Conservation (phyloP, 192 early-diverging fungal species). For the Coemansia sp. region DNA sequence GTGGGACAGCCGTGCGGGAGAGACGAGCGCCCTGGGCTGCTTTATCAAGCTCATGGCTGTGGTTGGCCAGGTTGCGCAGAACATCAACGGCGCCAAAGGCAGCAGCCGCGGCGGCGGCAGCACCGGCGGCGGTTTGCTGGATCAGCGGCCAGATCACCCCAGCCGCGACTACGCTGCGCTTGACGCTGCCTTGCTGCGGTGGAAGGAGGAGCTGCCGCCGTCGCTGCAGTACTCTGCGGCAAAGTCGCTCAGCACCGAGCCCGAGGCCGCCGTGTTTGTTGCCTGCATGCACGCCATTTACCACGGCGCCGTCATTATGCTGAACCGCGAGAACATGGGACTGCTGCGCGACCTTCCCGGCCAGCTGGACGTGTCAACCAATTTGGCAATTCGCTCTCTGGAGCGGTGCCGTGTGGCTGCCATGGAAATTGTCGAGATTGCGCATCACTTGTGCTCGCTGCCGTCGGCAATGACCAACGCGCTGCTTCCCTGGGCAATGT, state of each 20-base stretch:
- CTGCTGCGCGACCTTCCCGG: conserved; percentile 32
- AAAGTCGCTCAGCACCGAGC: conserved; percentile 7
- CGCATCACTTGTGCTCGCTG: conserved; percentile 40
- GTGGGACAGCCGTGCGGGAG: conserved; percentile 23
- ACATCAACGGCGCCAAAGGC: conserved; percentile 31
- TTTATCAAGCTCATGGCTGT: conserved; percentile 52
- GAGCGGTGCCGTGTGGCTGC: conserved; percentile 47
- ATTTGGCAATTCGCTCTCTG: conserved; percentile 42
- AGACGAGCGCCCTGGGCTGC: conserved; percentile 28
- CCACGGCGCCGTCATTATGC: conserved; percentile 44
- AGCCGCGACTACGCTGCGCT: conserved; percentile 14
- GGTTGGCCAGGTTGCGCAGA: conserved; percentile 45
- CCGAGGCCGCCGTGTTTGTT: conserved; percentile 36
- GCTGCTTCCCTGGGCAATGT: conserved; percentile 49
- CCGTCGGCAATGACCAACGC: conserved; percentile 46
- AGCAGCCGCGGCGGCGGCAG: not conserved
- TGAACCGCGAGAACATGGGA: conserved; percentile 52
- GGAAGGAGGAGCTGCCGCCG: conserved; percentile 47
- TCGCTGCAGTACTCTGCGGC: conserved; percentile 27
- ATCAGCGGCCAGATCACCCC: conserved; percentile 4
- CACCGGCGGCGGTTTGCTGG: not conserved
- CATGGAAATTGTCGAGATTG: conserved; percentile 48
- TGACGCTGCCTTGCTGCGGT: conserved; percentile 40
- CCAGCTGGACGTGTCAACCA: conserved; percentile 46
- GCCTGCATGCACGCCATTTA: conserved; percentile 48